Evolutionary conservation across 257 asterid species (phyloP).

Genomic region (Lavandula angustifolia): DNA sequence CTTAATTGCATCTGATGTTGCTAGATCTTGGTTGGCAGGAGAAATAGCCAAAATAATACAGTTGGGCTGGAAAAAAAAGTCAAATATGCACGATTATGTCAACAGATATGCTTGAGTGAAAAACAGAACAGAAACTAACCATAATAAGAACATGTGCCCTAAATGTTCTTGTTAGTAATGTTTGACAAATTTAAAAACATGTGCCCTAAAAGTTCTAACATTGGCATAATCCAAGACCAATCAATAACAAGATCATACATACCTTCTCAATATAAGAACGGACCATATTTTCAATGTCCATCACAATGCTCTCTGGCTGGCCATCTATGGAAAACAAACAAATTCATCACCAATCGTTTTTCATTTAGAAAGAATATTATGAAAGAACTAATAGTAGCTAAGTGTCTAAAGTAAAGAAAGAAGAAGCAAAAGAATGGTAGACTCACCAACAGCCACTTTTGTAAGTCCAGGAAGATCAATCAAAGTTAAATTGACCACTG

Average conservation of each 20-base stretch:
- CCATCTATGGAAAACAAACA: constrained; percentile 60
- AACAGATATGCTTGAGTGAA: constrained; percentile 3
- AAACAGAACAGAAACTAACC: constrained; percentile 20
- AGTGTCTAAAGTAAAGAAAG: constrained; percentile 5
- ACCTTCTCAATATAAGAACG: constrained; percentile 95
- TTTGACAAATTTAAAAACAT: not conserved
- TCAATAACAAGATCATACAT: constrained; percentile 19
- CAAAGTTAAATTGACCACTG: constrained; percentile 95
- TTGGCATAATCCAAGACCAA: not conserved
- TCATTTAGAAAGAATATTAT: not conserved
- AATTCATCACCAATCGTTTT: constrained; percentile 19
- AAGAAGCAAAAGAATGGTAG: constrained; percentile 16
- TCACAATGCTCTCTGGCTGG: constrained; percentile 89
- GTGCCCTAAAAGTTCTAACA: not conserved
- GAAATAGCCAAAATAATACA: constrained; percentile 87
- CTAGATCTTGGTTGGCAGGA: constrained; percentile 96
- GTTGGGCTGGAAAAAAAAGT: constrained; percentile 66
- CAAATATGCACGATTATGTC: constrained; percentile 23
- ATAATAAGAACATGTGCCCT: not conserved
- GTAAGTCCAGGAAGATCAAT: constrained; percentile 99
- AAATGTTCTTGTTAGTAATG: not conserved
- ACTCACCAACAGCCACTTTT: constrained; percentile 97
- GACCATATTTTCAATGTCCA: constrained; percentile 95
- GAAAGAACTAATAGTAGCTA: constrained; percentile 3
- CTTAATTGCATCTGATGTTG: constrained; percentile 91